These are phyloP conservation scores for Myochromella boudieri DNA, from an alignment of 768 basidiomycete genomes.

Conservation along the genomic window DNA sequence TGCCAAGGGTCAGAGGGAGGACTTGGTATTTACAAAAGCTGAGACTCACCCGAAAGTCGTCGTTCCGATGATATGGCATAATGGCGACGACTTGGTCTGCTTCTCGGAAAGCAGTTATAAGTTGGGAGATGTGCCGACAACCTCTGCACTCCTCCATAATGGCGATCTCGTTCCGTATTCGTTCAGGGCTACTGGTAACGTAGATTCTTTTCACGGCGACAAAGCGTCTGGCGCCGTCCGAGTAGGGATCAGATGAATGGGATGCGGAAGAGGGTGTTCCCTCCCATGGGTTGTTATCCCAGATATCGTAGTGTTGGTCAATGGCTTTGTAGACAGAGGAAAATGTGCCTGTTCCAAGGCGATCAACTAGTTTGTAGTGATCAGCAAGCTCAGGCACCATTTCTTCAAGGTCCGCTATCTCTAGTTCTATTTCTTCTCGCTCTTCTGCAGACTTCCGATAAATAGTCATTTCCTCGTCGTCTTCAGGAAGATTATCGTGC, in stretches of 20 bases:
- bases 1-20: neutral
- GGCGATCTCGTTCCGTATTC: slow-evolving; percentile 89
- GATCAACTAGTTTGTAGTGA: slow-evolving; percentile 81
- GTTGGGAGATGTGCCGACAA: slow-evolving; percentile 84
- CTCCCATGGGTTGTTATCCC: slow-evolving; percentile 76
- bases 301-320: slow-evolving; percentile 72
- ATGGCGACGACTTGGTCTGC: slow-evolving; percentile 91
- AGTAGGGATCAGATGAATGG: slow-evolving; percentile 52
- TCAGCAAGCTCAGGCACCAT: slow-evolving; percentile 64
- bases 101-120: slow-evolving; percentile 92
- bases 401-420: slow-evolving; percentile 70
- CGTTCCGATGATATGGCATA: slow-evolving; percentile 91
- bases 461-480: slow-evolving; percentile 67
- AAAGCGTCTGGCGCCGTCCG: slow-evolving; percentile 55
- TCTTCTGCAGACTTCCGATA: slow-evolving; percentile 62
- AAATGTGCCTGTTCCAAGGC: slow-evolving; percentile 96
- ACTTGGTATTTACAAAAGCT: neutral
- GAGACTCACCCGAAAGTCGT: slow-evolving; percentile 86
- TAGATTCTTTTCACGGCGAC: slow-evolving; percentile 97
- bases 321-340: slow-evolving; percentile 99
- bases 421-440: slow-evolving; percentile 67
- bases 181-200: slow-evolving; percentile 90
- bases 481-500: slow-evolving; percentile 27
- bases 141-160: slow-evolving; percentile 87
- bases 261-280: slow-evolving; percentile 68